phyloP scores from a whole-genome alignment of 2,329 filamentous ascomycete species.

The Xylaria sp. region DNA sequence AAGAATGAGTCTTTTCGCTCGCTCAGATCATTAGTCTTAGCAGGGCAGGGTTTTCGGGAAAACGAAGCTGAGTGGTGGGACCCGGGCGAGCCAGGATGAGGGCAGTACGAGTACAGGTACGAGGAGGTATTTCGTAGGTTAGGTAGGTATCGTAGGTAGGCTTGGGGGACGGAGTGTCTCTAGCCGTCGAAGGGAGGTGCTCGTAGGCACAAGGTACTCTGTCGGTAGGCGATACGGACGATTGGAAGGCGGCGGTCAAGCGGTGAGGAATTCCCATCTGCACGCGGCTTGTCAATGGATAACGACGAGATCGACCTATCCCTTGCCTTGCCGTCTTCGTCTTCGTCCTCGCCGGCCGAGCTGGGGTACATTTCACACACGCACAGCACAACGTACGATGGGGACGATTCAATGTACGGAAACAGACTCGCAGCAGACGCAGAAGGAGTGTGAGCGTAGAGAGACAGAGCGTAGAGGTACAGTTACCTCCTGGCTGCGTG shows the following conservation, averaged over 20 bases:
- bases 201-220: background rate
- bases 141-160: no score
- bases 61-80: constrained; percentile 29
- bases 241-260: constrained; percentile 27
- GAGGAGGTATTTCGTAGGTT: no score
- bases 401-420: no score
- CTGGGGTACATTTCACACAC: background rate
- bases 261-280: constrained; percentile 29
- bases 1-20: background rate
- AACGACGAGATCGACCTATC: constrained; percentile 16
- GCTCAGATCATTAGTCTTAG: constrained; percentile 13
- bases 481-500: no score
- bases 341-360: constrained; percentile 9
- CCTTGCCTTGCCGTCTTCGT: constrained; percentile 5
- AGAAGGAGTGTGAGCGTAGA: no score
- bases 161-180: constrained; percentile 24
- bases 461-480: no score
- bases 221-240: constrained; percentile 18
- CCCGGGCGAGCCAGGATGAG: constrained; percentile 16
- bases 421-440: background rate
- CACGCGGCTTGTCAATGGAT: constrained; percentile 19
- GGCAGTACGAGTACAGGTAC: no score
- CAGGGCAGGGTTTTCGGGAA: constrained; percentile 12
- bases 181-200: background rate
- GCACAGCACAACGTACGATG: background rate